Evolutionary conservation across 2,329 filamentous ascomycete species (phyloP).

Genomic region (Phialophora expanda): DNA sequence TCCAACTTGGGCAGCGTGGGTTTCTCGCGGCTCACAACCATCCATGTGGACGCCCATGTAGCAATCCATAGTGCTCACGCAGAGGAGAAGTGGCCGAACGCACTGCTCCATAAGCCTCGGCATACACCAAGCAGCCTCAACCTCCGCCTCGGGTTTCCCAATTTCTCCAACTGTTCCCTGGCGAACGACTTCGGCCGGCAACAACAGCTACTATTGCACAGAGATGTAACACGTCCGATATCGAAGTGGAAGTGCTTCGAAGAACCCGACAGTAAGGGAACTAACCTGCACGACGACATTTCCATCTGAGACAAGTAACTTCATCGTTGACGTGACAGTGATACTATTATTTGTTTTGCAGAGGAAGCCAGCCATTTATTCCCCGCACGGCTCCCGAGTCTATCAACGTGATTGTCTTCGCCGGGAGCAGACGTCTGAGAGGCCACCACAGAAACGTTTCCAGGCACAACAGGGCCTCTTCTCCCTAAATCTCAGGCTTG

Average conservation of each 20-base stretch:
- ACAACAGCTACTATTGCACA: not conserved
- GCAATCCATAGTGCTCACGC: too few species aligned
- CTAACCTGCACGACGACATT: not conserved
- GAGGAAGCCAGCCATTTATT: too few species aligned
- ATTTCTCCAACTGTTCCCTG: constrained; percentile 22
- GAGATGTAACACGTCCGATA: not conserved
- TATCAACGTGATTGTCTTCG: too few species aligned
- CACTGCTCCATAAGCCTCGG: constrained; percentile 9
- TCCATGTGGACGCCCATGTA: too few species aligned
- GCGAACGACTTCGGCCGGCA: too few species aligned
- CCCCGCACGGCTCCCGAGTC: too few species aligned
- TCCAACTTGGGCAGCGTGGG: not conserved
- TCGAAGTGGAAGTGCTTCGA: not conserved
- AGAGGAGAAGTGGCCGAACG: too few species aligned
- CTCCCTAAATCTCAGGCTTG: not conserved
- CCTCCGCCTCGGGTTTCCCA: constrained; percentile 22
- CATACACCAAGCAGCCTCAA: constrained; percentile 4
- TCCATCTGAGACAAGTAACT: too few species aligned
- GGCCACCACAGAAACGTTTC: not conserved
- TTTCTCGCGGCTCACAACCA: not conserved
- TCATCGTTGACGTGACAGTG: too few species aligned
- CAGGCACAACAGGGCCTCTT: not conserved
- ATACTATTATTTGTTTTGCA: too few species aligned
- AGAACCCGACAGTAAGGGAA: not conserved
- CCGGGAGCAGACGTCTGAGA: not conserved